phyloP scores from a whole-genome alignment of 805 yeast species.

The Pichia scutulata region DNA sequence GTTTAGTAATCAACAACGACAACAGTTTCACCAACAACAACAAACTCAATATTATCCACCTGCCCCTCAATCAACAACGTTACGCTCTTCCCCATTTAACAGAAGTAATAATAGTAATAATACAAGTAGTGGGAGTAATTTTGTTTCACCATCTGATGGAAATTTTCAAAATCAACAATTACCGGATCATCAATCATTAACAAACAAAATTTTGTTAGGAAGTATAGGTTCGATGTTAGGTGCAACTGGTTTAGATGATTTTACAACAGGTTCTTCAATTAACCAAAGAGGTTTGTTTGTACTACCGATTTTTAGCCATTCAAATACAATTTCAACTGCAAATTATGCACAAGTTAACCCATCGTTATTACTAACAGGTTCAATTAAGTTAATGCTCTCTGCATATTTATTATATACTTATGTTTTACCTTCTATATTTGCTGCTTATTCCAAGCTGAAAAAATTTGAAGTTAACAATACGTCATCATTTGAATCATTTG shows the following conservation, averaged over 20 bases:
- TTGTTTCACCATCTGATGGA: conserved; percentile 11
- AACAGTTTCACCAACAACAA: conserved; percentile 4
- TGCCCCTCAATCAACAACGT: conserved; percentile 10
- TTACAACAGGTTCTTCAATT: conserved; percentile 25
- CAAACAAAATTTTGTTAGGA: conserved; percentile 49
- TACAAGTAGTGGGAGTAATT: conserved; percentile 8
- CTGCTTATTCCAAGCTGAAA: neutral
- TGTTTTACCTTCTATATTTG: conserved; percentile 14
- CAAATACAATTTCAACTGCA: conserved; percentile 1
- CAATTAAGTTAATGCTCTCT: conserved; percentile 20
- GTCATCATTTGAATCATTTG: neutral
- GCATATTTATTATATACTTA: conserved; percentile 16
- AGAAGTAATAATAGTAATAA: conserved; percentile 7
- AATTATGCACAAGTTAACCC: neutral
- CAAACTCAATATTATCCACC: conserved; percentile 2
- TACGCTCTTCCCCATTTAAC: conserved; percentile 12
- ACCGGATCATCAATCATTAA: conserved; percentile 18
- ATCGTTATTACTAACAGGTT: conserved; percentile 18
- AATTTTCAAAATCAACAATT: conserved; percentile 5
- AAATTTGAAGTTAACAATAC: neutral
- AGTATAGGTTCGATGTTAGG: conserved; percentile 62
- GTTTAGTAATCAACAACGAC: conserved; percentile 1
- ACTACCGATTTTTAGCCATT: conserved; percentile 20
- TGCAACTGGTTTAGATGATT: conserved; percentile 48
- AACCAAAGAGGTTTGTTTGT: conserved; percentile 24